Evolutionary conservation across 495 filamentous ascomycete genomes (phyloP), one percentile per base, ranked within the genome.

Genomic region (Daldinia loculata): DNA sequence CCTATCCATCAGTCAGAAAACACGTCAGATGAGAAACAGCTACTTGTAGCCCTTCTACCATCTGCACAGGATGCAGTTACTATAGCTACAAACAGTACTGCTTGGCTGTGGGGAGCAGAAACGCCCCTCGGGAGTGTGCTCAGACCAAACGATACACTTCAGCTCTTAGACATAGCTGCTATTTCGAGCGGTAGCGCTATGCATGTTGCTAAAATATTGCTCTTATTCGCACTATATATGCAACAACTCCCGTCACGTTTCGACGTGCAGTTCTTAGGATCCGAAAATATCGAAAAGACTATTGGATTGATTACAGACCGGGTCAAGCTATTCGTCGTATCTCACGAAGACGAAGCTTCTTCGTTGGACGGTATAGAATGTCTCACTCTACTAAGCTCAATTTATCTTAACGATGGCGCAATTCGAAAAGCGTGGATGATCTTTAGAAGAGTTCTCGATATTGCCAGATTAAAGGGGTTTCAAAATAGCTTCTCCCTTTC

Each of bases 321-420:
- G 14, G 43, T 48, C 43, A 48, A 12, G 9, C 11, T 24, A 48
- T 48, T 48, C 19, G 43, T 24, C 19, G 3, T 48, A 24, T 48
- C 43, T 19, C 43, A 48, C 3, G 43, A 48, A 48, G 43, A 48
- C 3, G 43, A 48, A 24, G 43, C 43, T 48, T 48, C 17, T 24
- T 48, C 43, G 19, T 48, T 48, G 4, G 43, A 67, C 12, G 63
- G 55, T 17, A 41, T 67, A 38, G 52, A 67, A 32, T 67, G 63
- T 8, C 12, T 58, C 0, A 50, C 24, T 51, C 41, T 67, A 5
- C 43, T 67, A 30, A 41, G 63, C 55, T 52, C 32, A 14, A 59
- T 67, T 34, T 30, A 67, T n/a, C 41, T 67, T 30, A 67, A 67
- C 63, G 63, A 67, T 34, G 63, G 63, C 26, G 53, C 52, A 36